Conservation (phyloP, 352 stramenopile genomes). For the Pythium aquatile region DNA sequence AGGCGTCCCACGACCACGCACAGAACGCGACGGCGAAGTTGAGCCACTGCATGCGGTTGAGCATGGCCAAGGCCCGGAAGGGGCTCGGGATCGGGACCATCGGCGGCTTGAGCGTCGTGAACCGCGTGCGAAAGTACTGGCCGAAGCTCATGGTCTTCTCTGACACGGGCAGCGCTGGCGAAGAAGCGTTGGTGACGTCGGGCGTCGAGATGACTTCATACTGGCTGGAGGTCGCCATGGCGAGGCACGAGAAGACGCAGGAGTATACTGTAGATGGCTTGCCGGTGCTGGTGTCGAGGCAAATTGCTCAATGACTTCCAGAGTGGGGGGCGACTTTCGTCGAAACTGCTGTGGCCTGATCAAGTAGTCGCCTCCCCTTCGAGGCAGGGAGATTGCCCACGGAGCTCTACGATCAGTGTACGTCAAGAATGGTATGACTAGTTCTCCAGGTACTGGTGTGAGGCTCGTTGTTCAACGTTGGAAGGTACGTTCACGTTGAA, state of each 20-base stretch:
- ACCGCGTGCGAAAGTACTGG: slow-evolving; percentile 35
- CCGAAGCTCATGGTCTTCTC: slow-evolving; percentile 27
- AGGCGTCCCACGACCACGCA: slow-evolving; percentile 47
- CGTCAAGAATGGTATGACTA: too few relatives aligned
- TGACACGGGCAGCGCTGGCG: neutral
- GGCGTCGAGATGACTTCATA: neutral
- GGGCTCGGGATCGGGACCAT: neutral
- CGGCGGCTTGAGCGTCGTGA: slow-evolving; percentile 36
- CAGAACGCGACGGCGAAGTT: slow-evolving; percentile 25
- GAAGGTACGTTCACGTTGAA: neutral
- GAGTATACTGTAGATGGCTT: too few relatives aligned
- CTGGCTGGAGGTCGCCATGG: neutral
- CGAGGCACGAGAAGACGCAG: neutral
- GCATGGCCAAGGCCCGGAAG: neutral
- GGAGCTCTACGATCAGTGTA: too few relatives aligned
- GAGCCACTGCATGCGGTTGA: slow-evolving; percentile 28
- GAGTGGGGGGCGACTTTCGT: too few relatives aligned
- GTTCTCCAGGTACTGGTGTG: too few relatives aligned
- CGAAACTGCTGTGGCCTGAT: neutral
- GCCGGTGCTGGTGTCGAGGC: neutral
- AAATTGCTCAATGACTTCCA: neutral
- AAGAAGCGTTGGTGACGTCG: neutral
- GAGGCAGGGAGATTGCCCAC: too few relatives aligned
- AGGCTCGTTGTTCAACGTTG: neutral
- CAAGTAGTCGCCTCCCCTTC: neutral